phyloP scores from a whole-genome alignment of 352 stramenopile species.

The Globisporangium spiculum region DNA sequence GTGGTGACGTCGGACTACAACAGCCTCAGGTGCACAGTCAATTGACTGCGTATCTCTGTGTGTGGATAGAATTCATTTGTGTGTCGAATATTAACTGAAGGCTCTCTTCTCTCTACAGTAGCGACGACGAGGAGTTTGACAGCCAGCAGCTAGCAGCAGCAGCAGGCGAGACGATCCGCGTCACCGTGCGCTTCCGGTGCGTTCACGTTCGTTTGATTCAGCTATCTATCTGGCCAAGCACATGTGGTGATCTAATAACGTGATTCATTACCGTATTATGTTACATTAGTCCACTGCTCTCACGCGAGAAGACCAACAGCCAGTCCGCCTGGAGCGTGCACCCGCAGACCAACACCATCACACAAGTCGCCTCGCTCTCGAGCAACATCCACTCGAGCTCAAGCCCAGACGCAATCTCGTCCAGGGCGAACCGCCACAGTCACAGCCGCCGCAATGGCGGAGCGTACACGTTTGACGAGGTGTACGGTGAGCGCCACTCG shows the following conservation, averaged over 20 bases:
- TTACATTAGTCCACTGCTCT: not conserved
- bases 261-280: not conserved
- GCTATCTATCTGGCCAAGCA: not conserved
- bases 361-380: not conserved
- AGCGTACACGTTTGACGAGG: slow-evolving; percentile 52
- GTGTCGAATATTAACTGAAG: not conserved
- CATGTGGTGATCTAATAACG: not conserved
- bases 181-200: slow-evolving; percentile 9
- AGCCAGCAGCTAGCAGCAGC: not conserved
- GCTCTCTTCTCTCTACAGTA: not conserved
- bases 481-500: slow-evolving; percentile 43
- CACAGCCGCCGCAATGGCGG: not conserved
- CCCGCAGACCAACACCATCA: slow-evolving; percentile 8
- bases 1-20: not conserved
- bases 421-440: not conserved
- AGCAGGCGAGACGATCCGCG: slow-evolving; percentile 5
- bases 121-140: slow-evolving; percentile 9
- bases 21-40: not conserved
- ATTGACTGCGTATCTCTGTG: not conserved
- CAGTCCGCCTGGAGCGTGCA: slow-evolving; percentile 2
- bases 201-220: not conserved
- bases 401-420: not conserved
- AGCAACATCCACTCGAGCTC: not conserved
- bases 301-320: not conserved
- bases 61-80: not conserved